Base-by-base conservation (phyloP, 805 yeast genomes). In the Pichia ethanolica region DNA sequence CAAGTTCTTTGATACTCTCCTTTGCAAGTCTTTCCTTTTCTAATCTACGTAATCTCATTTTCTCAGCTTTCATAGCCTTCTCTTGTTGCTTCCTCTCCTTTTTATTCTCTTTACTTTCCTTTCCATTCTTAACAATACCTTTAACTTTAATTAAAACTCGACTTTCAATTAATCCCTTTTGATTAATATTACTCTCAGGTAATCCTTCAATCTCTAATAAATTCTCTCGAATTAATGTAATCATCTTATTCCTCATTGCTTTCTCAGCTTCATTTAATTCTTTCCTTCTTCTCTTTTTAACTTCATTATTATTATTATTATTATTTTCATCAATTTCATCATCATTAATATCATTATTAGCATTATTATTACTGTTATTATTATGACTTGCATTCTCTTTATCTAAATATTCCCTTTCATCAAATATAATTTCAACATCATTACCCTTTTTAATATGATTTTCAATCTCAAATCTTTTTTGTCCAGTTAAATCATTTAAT, bases 381-480 rank as follows among this genome's bases (percentile, higher is more conserved):
- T 36, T 27, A 13, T 12, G 10, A n/a, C 35, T 14, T 1, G 37
- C 20, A 32, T 51, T 53, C 14, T 59, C 60, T 6, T 48, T 49
- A 10, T 57, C 58, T 14, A 62, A 54, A 39, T 55, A 61, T 3
- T 60, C 61, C 50, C 64, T 71, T 11, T 71, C 69, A 49, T 72
- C 78, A 25, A 77, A 52, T n/a, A 67, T 63, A 10, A 75, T 58
- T 20, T 67, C 65, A 6, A 76, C 69, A 38, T 66, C 69, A 44
- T 60, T 59, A 5, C 77, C 80, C 50, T 72, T 77, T 36, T 67
- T 64, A 50, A 78, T 54, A 20, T 76, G 72, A 3, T 64, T 59
- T 38, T 64, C 57, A 14, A 81, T 74, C 56, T 81, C 86, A 47
- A 70, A 69, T 12, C 66, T 65, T 58, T 81, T 81, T 52, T 81